phyloP scores from a whole-genome alignment of 139 green algal genomes.

The Tetradesmus obliquus region DNA sequence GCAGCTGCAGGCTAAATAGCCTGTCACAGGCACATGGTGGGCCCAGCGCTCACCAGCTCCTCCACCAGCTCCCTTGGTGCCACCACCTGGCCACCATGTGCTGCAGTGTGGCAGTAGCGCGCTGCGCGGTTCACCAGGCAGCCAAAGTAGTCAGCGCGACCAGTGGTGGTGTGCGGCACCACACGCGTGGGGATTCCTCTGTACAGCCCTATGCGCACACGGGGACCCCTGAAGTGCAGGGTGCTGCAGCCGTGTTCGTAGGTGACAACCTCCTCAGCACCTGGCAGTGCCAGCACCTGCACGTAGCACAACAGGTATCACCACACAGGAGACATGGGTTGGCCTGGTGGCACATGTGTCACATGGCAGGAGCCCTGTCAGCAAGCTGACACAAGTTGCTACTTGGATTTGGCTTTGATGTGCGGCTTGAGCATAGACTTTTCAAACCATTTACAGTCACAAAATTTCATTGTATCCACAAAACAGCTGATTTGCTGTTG shows the following conservation, averaged over 20 bases:
- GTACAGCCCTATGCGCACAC: conserved; percentile 73
- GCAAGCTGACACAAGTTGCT: too few species aligned
- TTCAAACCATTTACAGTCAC: background rate
- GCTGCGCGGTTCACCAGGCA: conserved; percentile 66
- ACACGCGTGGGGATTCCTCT: conserved; percentile 61
- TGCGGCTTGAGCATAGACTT: background rate
- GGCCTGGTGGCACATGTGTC: too few species aligned
- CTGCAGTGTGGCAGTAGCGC: conserved; percentile 63
- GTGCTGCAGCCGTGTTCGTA: background rate
- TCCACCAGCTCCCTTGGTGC: conserved; percentile 47
- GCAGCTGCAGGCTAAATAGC: background rate
- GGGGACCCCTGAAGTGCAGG: conserved; percentile 61
- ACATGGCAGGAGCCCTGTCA: too few species aligned
- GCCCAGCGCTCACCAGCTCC: conserved; percentile 2
- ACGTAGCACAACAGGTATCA: background rate
- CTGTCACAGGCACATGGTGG: background rate
- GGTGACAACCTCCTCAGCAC: conserved; percentile 6
- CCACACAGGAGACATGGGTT: background rate
- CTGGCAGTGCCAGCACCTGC: conserved; percentile 51
- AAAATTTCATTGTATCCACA: background rate
- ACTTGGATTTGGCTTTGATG: background rate
- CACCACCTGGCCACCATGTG: conserved; percentile 61
- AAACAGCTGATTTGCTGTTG: background rate
- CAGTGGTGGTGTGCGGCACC: conserved; percentile 67
- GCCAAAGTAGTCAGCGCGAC: conserved; percentile 69